Base-by-base conservation (phyloP, 345 rosid species). In the Arabidopsis arenosa region DNA sequence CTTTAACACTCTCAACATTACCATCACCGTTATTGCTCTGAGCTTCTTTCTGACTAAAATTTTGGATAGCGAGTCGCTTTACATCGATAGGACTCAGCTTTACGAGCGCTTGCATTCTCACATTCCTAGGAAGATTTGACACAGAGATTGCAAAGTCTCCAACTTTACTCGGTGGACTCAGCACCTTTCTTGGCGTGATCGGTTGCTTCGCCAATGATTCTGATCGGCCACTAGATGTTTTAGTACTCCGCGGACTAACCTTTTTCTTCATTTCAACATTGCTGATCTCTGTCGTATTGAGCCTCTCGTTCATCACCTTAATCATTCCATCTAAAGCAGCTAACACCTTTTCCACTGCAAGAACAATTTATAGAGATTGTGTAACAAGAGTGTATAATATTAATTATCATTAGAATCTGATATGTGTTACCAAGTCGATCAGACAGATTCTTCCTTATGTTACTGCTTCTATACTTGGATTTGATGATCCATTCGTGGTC, bases 21-120 rank as follows among this genome's bases (percentile, higher is more conserved):
- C 2, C 35, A 70, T 67, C 85, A 51, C 10, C 64, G 23, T n/a
- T 61, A 17, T 2, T 48, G 4, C 65, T 60, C 56, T 68, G 77
- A 62, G 68, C 48, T 73, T 75, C 82, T 15, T 33, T 41, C 41
- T 84, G 73, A 0, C 82, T 65, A 69, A 78, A 40, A 78, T 81
- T 76, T 35, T 84, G 78, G 32, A 83, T 71, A 0, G 80, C 59
- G 51, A 87, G 84, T 45, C 82, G 84, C 79, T 90, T 88, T 56
- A 83, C 56, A 28, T 88, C 94, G 5, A 90, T 70, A 5, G 90
- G 90, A 75, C 85, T 89, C 68, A 88, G 71, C 63, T 89, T 93
- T 9, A 83, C 93, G 15, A 85, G 80, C 7, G 90, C 80, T 61
- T 89, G 84, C 76, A 86, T 79, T 54, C 90, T 70, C 33, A 73